A percentile compares a stretch with the other conserved stretches of the same genome.
Evolutionary conservation across 2,329 filamentous ascomycete genomes (phyloP).

Genomic region (Colletotrichum paranaense): DNA sequence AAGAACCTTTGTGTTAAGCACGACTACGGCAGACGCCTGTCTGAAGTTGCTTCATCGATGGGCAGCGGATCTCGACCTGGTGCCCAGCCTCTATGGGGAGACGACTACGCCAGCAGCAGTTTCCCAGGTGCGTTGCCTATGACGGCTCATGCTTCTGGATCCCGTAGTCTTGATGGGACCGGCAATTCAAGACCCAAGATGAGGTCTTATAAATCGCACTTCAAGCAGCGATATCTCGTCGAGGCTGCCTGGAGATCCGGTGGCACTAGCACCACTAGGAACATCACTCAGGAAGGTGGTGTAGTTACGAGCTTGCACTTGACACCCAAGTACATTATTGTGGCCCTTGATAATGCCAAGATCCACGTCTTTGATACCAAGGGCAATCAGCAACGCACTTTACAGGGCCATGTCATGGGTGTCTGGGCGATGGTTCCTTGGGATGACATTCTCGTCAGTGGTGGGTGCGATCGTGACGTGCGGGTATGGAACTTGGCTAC

Average conservation of each 20-base stretch:
- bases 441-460: constrained; percentile 94
- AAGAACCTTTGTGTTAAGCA: constrained; percentile 97
- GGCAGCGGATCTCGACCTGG: constrained; percentile 22
- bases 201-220: constrained; percentile 93
- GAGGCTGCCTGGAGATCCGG: constrained; percentile 97
- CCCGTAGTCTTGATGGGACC: constrained; percentile 68
- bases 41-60: constrained; percentile 52
- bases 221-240: constrained; percentile 97
- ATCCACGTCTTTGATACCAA: constrained; percentile 98
- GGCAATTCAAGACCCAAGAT: constrained; percentile 68
- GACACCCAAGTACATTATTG: constrained; percentile 95
- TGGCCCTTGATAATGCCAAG: constrained; percentile 96
- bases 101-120: constrained; percentile 49
- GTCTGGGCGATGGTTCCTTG: constrained; percentile 99
- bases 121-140: constrained; percentile 57
- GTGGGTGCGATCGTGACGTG: constrained; percentile 96
- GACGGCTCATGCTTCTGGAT: constrained; percentile 48
- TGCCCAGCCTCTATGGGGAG: constrained; percentile 25
- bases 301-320: constrained; percentile 96
- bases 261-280: constrained; percentile 83
- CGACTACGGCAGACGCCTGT: constrained; percentile 77
- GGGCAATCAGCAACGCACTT: constrained; percentile 86
- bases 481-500: constrained; percentile 96
- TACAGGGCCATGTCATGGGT: constrained; percentile 98
- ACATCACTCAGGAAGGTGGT: constrained; percentile 95